Evolutionary conservation across 257 asterid species (phyloP).

Genomic region (Rubia yunnanensis): DNA sequence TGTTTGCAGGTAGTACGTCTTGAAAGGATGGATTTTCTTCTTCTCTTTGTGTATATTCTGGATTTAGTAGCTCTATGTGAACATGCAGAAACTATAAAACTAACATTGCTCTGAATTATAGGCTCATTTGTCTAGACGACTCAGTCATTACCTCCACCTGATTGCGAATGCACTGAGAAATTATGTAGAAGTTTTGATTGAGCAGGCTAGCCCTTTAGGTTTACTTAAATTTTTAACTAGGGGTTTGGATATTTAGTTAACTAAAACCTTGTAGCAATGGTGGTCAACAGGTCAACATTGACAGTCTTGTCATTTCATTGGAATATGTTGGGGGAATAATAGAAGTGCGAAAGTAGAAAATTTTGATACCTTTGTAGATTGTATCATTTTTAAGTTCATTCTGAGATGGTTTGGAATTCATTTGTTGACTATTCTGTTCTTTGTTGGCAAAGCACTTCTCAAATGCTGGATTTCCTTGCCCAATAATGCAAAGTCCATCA

Average conservation of each 20-base stretch:
- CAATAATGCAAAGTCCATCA: slow-evolving; percentile 99
- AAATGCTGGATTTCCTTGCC: slow-evolving; percentile 99
- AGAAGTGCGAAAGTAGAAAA: background rate
- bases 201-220: background rate
- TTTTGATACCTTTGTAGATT: background rate
- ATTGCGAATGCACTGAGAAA: no score
- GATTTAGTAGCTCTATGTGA: background rate
- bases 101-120: background rate
- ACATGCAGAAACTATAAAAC: background rate
- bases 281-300: background rate
- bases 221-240: background rate
- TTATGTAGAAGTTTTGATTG: background rate
- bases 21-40: background rate
- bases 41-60: background rate
- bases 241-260: background rate
- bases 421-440: slow-evolving; percentile 12
- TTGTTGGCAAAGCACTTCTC: slow-evolving; percentile 77
- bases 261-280: background rate
- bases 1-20: slow-evolving; percentile 81
- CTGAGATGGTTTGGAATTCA: background rate
- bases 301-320: background rate
- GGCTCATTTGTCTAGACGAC: background rate
- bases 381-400: slow-evolving; percentile 1
- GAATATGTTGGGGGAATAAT: background rate
- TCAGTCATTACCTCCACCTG: no score